Conservation (phyloP, 139 green algal genomes). For the Zygnema circumcarinatum region DNA sequence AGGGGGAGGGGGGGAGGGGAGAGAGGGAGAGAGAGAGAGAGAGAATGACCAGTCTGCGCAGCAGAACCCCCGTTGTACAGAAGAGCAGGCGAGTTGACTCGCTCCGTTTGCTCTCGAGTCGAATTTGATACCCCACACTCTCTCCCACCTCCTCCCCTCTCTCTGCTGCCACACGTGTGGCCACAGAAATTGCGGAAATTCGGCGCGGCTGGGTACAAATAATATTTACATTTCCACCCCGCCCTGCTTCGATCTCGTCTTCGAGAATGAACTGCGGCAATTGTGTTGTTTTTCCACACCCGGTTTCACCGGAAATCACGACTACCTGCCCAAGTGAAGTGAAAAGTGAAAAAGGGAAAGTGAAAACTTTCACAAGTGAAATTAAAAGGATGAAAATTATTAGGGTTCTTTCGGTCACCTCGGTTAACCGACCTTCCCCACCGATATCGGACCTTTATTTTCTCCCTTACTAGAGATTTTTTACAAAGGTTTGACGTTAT, state of each 20-base stretch:
- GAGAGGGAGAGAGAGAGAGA: slow-evolving; percentile 13
- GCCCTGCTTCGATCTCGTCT: slow-evolving; percentile 35
- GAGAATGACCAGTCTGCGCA: slow-evolving; percentile 57
- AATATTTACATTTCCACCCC: slow-evolving; percentile 44
- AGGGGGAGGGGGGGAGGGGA: not conserved
- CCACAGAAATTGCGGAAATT: slow-evolving; percentile 65
- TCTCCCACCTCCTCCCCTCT: slow-evolving; percentile 50
- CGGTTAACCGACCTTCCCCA: no score
- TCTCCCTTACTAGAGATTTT: no score
- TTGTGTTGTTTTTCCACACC: slow-evolving; percentile 71
- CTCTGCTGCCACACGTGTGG: slow-evolving; percentile 62
- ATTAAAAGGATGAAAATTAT: no score
- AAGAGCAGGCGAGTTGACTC: slow-evolving; percentile 64
- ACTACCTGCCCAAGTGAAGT: slow-evolving; percentile 61
- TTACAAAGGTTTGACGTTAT: no score
- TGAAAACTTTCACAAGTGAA: no score
- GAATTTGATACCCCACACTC: slow-evolving; percentile 54
- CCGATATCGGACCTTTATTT: no score
- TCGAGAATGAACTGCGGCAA: slow-evolving; percentile 66
- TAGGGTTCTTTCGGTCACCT: no score
- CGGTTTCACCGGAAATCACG: slow-evolving; percentile 74
- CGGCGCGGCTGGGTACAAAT: slow-evolving; percentile 67
- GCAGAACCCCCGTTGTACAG: slow-evolving; percentile 68
- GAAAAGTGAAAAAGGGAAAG: no score
- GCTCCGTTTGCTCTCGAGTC: slow-evolving; percentile 57